A percentile compares a stretch with the other conserved stretches of the same genome.
Evolutionary conservation across 495 filamentous ascomycete genomes (phyloP).

Genomic region (Glutinoglossum americanum): DNA sequence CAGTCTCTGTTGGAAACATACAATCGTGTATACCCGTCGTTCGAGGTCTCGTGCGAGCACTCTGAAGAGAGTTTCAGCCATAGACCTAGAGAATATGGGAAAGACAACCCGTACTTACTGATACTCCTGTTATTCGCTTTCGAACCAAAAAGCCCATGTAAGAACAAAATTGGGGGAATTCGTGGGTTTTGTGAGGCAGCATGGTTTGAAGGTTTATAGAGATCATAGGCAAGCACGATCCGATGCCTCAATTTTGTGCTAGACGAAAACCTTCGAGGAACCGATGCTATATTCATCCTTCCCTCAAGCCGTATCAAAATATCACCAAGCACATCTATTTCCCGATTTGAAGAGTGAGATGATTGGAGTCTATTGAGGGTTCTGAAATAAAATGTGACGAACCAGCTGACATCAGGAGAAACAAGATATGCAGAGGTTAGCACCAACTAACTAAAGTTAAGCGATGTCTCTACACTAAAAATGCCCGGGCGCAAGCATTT

Average conservation of each 20-base stretch:
- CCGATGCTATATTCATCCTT: background rate
- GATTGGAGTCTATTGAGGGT: no score
- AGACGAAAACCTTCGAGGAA: background rate
- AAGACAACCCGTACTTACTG: constrained; percentile 54
- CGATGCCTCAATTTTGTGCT: background rate
- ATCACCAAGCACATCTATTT: no score
- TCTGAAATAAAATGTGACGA: no score
- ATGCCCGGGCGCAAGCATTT: no score
- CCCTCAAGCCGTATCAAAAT: background rate
- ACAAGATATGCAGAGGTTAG: no score
- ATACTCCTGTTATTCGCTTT: constrained; percentile 92
- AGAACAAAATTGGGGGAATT: constrained; percentile 50
- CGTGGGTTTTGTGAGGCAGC: background rate
- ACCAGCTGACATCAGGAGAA: no score
- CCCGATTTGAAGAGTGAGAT: no score
- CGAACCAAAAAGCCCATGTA: constrained; percentile 90
- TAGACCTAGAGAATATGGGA: background rate
- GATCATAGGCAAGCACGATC: background rate
- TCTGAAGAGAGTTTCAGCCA: constrained; percentile 23
- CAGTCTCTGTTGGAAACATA: constrained; percentile 22
- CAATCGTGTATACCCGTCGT: constrained; percentile 63
- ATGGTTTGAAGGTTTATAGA: background rate
- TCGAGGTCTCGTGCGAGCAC: constrained; percentile 62
- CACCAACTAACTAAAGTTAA: no score
- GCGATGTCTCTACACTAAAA: no score